Percentiles rank a stretch among this genome's conserved stretches.
Conservation (phyloP, 2,329 filamentous ascomycete genomes). For the Sordariomycetes sp. region DNA sequence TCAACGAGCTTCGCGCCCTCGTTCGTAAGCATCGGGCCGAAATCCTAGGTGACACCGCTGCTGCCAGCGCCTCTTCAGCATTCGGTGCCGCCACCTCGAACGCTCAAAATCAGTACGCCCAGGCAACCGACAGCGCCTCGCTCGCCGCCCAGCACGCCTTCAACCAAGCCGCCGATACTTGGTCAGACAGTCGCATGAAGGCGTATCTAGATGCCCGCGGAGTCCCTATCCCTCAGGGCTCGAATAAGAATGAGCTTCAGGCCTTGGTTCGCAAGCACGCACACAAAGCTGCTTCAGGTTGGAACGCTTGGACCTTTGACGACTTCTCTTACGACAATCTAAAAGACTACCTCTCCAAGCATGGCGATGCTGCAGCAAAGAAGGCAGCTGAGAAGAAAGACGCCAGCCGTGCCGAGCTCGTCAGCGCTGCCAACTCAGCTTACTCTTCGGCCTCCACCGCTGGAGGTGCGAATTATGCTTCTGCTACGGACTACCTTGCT, state of each 20-base stretch:
- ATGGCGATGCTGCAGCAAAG: constrained; percentile 45
- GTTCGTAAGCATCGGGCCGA: constrained; percentile 78
- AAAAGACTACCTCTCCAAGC: constrained; percentile 43
- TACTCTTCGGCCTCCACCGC: constrained; percentile 51
- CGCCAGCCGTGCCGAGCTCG: constrained; percentile 63
- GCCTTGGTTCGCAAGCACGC: constrained; percentile 65
- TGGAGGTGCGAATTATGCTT: constrained; percentile 51
- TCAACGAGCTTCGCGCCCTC: constrained; percentile 82
- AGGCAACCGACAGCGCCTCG: constrained; percentile 61
- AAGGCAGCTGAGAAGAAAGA: constrained; percentile 53
- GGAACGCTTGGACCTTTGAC: constrained; percentile 70
- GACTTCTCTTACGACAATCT: constrained; percentile 66
- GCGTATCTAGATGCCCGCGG: constrained; percentile 69
- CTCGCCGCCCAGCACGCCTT: constrained; percentile 59
- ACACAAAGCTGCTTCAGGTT: constrained; percentile 60
- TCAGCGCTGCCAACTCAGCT: constrained; percentile 52
- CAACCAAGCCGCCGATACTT: constrained; percentile 48
- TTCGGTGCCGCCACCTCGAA: constrained; percentile 66
- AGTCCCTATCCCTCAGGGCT: constrained; percentile 62
- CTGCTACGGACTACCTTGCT: constrained; percentile 61
- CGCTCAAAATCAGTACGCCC: constrained; percentile 67
- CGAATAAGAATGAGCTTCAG: constrained; percentile 64
- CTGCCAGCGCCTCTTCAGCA: constrained; percentile 46
- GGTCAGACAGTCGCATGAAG: constrained; percentile 73
- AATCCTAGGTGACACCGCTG: constrained; percentile 56